Conservation (phyloP, 2,329 filamentous ascomycete species). For the Sarocladium oryzae region DNA sequence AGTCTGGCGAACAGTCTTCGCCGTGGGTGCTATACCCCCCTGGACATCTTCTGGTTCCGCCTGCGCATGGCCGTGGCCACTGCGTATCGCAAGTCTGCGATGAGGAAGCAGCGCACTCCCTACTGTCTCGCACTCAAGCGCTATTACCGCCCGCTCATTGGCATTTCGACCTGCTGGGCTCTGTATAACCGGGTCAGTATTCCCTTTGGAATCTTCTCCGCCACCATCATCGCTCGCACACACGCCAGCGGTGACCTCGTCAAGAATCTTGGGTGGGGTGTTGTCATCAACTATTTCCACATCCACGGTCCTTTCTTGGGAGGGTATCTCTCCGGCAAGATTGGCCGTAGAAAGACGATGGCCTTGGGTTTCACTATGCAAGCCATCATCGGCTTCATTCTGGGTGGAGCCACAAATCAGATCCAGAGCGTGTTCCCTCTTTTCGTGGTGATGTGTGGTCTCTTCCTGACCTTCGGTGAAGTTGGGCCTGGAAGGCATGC, state of each 20-base stretch:
- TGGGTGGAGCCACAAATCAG: slow-evolving; percentile 37
- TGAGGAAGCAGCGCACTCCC: slow-evolving; percentile 37
- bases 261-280: slow-evolving; percentile 37
- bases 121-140: slow-evolving; percentile 40
- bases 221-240: slow-evolving; percentile 40
- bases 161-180: slow-evolving; percentile 44
- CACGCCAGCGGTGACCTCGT: slow-evolving; percentile 34
- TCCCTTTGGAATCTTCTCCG: slow-evolving; percentile 49
- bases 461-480: slow-evolving; percentile 42
- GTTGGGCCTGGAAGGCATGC: slow-evolving; percentile 40
- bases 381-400: slow-evolving; percentile 40
- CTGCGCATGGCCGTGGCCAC: slow-evolving; percentile 45
- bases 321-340: slow-evolving; percentile 40
- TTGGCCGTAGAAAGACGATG: slow-evolving; percentile 45
- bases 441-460: slow-evolving; percentile 44
- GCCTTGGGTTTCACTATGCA: slow-evolving; percentile 40
- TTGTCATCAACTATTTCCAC: slow-evolving; percentile 44
- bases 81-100: slow-evolving; percentile 39
- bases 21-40: slow-evolving; percentile 42
- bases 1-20: slow-evolving; percentile 47
- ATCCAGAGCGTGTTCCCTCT: slow-evolving; percentile 42
- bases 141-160: slow-evolving; percentile 43
- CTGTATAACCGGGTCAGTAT: slow-evolving; percentile 48
- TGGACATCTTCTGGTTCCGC: slow-evolving; percentile 47
- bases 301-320: slow-evolving; percentile 41